phyloP scores from a whole-genome alignment of 2,329 filamentous ascomycete species.

The Cercospora sp. region DNA sequence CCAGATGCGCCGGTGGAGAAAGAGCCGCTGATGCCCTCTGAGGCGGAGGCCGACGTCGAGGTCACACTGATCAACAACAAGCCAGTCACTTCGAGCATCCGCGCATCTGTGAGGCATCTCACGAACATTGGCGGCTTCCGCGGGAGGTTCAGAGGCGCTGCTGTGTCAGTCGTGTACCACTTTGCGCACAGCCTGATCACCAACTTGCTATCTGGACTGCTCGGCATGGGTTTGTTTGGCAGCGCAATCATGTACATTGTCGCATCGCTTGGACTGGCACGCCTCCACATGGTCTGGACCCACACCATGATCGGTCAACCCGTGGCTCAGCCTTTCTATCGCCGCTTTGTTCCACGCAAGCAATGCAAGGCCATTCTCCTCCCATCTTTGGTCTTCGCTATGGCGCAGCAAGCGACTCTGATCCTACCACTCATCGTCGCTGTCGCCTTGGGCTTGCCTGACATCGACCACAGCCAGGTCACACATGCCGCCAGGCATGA shows the following conservation, averaged over 20 bases:
- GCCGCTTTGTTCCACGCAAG: constrained; percentile 66
- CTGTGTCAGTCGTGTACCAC: constrained; percentile 40
- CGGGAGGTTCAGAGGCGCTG: constrained; percentile 40
- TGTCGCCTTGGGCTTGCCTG: constrained; percentile 50
- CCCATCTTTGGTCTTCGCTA: constrained; percentile 65
- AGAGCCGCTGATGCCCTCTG: constrained; percentile 39
- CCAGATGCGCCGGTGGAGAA: constrained; percentile 47
- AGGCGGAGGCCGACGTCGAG: constrained; percentile 45
- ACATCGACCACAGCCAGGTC: constrained; percentile 35
- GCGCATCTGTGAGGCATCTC: constrained; percentile 56
- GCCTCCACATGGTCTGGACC: constrained; percentile 75
- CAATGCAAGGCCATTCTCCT: constrained; percentile 68
- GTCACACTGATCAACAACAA: constrained; percentile 51
- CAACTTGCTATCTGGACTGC: constrained; percentile 36
- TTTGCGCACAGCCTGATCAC: constrained; percentile 31
- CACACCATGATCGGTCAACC: constrained; percentile 78
- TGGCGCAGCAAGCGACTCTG: constrained; percentile 54
- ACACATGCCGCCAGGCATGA: constrained; percentile 29
- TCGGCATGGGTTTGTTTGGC: constrained; percentile 49
- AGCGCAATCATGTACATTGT: constrained; percentile 56
- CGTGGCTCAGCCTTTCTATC: constrained; percentile 62
- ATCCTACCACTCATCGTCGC: constrained; percentile 52
- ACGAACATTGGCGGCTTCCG: constrained; percentile 37
- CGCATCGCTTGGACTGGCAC: constrained; percentile 62
- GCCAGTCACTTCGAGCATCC: constrained; percentile 63